Percentiles rank a stretch among this genome's conserved stretches.
These are phyloP conservation scores for Mortierella sp. DNA, from an alignment of 371 early-diverging fungal genomes.

Conservation along the genomic window DNA sequence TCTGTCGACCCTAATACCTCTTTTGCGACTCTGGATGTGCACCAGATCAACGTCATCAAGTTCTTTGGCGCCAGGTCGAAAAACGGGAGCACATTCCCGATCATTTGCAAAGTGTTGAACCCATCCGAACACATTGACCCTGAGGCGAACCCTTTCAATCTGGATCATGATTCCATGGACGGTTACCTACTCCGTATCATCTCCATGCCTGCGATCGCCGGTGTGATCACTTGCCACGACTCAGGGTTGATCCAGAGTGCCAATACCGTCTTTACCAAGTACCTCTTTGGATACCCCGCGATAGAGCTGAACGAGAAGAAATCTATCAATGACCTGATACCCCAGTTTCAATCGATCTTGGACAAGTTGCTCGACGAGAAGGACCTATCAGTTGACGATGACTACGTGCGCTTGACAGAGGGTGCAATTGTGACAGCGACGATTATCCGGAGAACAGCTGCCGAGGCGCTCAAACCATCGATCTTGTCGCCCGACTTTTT, in stretches of 20 bases:
- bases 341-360: constrained; percentile 70
- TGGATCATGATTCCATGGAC: constrained; percentile 40
- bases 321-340: constrained; percentile 70
- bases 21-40: constrained; percentile 55
- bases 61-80: constrained; percentile 74
- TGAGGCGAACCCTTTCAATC: constrained; percentile 31
- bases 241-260: constrained; percentile 72
- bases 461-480: constrained; percentile 50
- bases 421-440: constrained; percentile 58
- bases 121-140: constrained; percentile 44
- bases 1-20: constrained; percentile 43
- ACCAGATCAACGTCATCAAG: constrained; percentile 65
- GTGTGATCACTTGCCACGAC: constrained; percentile 71
- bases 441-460: constrained; percentile 56
- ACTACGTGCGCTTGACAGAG: constrained; percentile 38
- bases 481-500: constrained; percentile 56
- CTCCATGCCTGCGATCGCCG: constrained; percentile 78
- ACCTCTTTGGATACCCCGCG: constrained; percentile 74
- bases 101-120: constrained; percentile 66
- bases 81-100: constrained; percentile 71
- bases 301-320: constrained; percentile 64
- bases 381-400: constrained; percentile 21
- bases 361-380: constrained; percentile 53
- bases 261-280: constrained; percentile 76
- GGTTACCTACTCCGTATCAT: constrained; percentile 66